These are phyloP conservation scores for Ganoderma meredithae DNA, from an alignment of 1,284 basidiomycete species.

Conservation along the genomic window DNA sequence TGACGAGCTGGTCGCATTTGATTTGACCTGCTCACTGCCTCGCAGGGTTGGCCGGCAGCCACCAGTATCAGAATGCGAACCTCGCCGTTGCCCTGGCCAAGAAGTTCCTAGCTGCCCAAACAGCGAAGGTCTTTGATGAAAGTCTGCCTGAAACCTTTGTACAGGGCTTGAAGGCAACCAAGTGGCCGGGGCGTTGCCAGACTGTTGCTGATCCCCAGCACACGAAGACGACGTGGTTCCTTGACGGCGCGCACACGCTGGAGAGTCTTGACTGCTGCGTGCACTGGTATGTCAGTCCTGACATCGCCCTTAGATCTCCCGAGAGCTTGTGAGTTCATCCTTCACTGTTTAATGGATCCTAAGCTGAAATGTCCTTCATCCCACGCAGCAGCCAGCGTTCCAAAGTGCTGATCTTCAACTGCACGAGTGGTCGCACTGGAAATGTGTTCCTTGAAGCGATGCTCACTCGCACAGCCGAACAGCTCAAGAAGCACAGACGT, in stretches of 20 bases:
- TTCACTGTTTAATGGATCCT: background rate
- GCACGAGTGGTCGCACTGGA: slow-evolving; percentile 90
- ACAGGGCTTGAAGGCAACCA: slow-evolving; percentile 72
- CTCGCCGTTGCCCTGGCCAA: slow-evolving; percentile 85
- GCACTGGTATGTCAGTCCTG: slow-evolving; percentile 81
- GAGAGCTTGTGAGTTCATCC: slow-evolving; percentile 31
- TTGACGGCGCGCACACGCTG: slow-evolving; percentile 96
- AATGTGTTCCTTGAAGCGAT: slow-evolving; percentile 74
- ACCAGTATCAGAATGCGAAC: slow-evolving; percentile 91
- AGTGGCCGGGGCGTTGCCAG: slow-evolving; percentile 99
- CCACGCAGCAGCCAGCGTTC: slow-evolving; percentile 12
- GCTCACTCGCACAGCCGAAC: slow-evolving; percentile 53
- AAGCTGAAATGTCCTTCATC: background rate
- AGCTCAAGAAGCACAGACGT: slow-evolving; percentile 51
- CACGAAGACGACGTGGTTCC: slow-evolving; percentile 76
- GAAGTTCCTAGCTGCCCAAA: slow-evolving; percentile 66
- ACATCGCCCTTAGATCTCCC: slow-evolving; percentile 49
- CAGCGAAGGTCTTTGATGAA: slow-evolving; percentile 38
- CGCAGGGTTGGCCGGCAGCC: slow-evolving; percentile 85
- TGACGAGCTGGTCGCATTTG: background rate
- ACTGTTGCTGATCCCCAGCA: slow-evolving; percentile 68
- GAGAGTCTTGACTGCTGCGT: slow-evolving; percentile 91
- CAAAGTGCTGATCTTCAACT: slow-evolving; percentile 93
- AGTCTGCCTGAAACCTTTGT: slow-evolving; percentile 62
- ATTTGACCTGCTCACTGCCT: background rate